Percentiles rank a stretch among this genome's conserved stretches.
Conservation (phyloP, 2,329 filamentous ascomycete species). For the Hymenoscyphus scutula region DNA sequence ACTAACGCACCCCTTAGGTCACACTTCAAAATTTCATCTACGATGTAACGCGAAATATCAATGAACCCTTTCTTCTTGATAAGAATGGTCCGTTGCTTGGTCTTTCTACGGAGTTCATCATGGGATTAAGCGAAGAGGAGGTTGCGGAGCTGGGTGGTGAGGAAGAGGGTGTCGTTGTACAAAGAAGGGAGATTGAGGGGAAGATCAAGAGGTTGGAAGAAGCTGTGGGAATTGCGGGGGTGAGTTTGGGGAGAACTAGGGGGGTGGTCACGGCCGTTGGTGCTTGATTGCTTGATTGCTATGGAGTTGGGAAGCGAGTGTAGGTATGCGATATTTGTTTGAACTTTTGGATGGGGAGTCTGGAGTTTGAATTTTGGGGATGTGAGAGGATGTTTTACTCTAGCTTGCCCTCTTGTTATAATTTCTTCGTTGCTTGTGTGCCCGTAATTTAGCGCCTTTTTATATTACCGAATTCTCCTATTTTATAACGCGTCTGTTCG, state of each 20-base stretch:
- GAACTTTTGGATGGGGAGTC: neutral
- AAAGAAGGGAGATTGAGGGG: slow-evolving; percentile 15
- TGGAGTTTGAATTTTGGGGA: neutral
- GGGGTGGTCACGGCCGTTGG: neutral
- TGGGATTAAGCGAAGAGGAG: slow-evolving; percentile 22
- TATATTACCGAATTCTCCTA: too few species aligned
- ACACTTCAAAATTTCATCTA: slow-evolving; percentile 34
- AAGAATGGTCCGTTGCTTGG: slow-evolving; percentile 26
- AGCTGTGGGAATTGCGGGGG: slow-evolving; percentile 19
- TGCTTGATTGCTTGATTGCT: neutral
- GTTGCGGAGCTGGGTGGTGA: slow-evolving; percentile 25
- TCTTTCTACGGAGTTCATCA: slow-evolving; percentile 28
- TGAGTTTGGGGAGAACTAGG: slow-evolving; percentile 10
- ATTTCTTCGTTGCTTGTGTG: too few species aligned
- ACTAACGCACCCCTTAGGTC: slow-evolving; percentile 26
- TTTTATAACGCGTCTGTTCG: too few species aligned
- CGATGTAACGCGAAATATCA: slow-evolving; percentile 28
- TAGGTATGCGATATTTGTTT: neutral
- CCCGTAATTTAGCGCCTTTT: too few species aligned
- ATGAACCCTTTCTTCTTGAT: slow-evolving; percentile 29
- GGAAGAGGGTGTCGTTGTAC: slow-evolving; percentile 21
- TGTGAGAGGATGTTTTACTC: neutral
- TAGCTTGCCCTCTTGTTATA: too few species aligned
- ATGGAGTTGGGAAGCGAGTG: neutral
- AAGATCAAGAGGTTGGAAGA: slow-evolving; percentile 17